A percentile compares a stretch with the other conserved stretches of the same genome.
Evolutionary conservation across 495 filamentous ascomycete genomes (phyloP).

Genomic region (Neurospora intermedia): DNA sequence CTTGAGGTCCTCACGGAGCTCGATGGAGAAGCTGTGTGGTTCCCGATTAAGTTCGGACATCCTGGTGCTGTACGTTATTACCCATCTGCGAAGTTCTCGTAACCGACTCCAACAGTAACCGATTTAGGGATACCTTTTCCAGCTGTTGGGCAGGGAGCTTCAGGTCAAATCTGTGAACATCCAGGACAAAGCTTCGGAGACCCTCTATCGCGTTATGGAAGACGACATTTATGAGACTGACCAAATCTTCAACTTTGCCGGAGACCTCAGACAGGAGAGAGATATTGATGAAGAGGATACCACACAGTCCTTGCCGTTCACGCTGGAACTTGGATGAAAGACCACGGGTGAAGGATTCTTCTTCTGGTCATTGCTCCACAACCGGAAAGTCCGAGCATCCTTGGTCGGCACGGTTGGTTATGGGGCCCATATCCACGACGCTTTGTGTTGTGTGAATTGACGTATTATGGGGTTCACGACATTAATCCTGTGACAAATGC

Average conservation of each 20-base stretch:
- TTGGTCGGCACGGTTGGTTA: background rate
- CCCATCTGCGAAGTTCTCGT: background rate
- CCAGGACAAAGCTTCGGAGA: background rate
- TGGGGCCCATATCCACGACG: background rate
- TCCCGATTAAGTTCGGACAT: background rate
- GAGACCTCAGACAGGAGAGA: background rate
- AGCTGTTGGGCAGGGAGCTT: background rate
- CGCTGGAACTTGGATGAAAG: background rate
- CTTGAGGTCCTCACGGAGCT: background rate
- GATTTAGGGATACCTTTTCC: background rate
- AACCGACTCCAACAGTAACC: background rate
- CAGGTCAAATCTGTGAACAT: background rate
- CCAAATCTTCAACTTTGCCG: background rate
- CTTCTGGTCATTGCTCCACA: background rate
- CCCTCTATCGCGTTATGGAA: background rate
- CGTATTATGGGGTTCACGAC: background rate
- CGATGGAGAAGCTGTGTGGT: background rate
- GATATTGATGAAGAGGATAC: background rate
- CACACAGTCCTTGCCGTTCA: background rate
- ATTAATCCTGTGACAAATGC: background rate
- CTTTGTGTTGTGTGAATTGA: background rate
- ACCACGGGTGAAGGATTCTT: background rate
- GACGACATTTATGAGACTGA: background rate
- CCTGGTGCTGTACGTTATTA: background rate
- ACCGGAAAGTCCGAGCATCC: background rate